Evolutionary conservation across 169 alveolate genomes (phyloP), one percentile per base, ranked within the genome.

Genomic region (Babesia bigemina): DNA sequence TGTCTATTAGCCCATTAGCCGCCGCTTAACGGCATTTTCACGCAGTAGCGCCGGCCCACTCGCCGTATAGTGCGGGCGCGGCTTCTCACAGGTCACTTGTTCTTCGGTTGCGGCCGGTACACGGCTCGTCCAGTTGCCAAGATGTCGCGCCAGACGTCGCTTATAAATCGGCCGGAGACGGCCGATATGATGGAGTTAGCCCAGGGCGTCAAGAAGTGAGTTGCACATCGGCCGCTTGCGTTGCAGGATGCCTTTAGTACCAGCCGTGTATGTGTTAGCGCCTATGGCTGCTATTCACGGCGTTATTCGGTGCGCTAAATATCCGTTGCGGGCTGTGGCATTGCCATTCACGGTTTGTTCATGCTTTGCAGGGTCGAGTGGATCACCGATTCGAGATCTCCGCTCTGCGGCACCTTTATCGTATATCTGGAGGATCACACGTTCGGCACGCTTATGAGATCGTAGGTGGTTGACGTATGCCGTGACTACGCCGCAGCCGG

Each of bases 401-500:
- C 95, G 45, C 84, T 92, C 70, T 93, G 96, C 60, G 97, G 96
- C 33, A 92, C 95, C 26, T 93, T 95, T 58, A 94, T 95, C 28
- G 74, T 95, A 22, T 79, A 91, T 75, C 90, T 95, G 50, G 98
- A 95, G 75, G 98, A 95, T 81, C 98, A 95, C 75, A 93, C 98
- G 17, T 67, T 95, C 22, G 98, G 98, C 42, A 91, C 95, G 66
- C 57, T 94, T 21, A 61, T 95, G 4, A 91, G 96, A 86, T 85
- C 94, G 95, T 91, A 79, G 21, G 79, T 57, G 12, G 45, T 47
- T 26, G 24, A 11, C 0, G 28, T 26, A 9, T 0, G 16, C 6
- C 2, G 10, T n/a, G 7, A 29, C 0, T 1, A 10, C 12, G n/a
- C 48, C 52, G 47, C 70, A 91, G 95, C 22, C 93, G 94, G 57